phyloP scores from a whole-genome alignment of 495 filamentous ascomycete genomes.

The Jackrogersella minutella region DNA sequence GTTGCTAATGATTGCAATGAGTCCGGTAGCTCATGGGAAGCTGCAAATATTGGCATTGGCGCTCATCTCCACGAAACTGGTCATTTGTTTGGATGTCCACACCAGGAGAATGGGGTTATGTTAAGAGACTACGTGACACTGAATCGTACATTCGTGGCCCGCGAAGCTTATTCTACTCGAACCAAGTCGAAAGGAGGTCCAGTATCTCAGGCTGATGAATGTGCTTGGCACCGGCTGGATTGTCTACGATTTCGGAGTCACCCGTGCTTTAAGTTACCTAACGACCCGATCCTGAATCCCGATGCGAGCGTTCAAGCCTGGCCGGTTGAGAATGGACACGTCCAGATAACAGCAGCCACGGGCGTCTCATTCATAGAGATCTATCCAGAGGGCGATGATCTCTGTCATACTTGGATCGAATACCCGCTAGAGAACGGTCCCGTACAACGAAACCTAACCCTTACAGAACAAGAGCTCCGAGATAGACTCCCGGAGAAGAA shows the following conservation, averaged over 20 bases:
- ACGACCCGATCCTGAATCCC: constrained; percentile 68
- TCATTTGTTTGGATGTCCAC: constrained; percentile 86
- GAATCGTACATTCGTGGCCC: constrained; percentile 80
- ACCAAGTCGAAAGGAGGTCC: constrained; percentile 82
- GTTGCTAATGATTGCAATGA: constrained; percentile 87
- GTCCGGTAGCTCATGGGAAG: constrained; percentile 87
- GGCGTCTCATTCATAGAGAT: constrained; percentile 87
- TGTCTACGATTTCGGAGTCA: constrained; percentile 87
- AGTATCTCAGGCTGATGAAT: constrained; percentile 78
- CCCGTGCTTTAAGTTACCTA: constrained; percentile 86
- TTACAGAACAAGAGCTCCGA: constrained; percentile 80
- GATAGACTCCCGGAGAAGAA: constrained; percentile 72
- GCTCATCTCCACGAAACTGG: constrained; percentile 90
- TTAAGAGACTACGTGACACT: constrained; percentile 81
- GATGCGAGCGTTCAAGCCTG: constrained; percentile 89
- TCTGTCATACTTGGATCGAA: constrained; percentile 81
- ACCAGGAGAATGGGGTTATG: constrained; percentile 89
- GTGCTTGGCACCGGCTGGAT: constrained; percentile 88
- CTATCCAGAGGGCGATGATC: constrained; percentile 74
- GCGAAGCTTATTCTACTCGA: constrained; percentile 83
- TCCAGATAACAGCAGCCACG: constrained; percentile 79
- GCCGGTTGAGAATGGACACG: constrained; percentile 81
- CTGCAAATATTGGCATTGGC: constrained; percentile 89
- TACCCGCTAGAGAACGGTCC: constrained; percentile 69
- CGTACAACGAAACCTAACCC: constrained; percentile 71